phyloP scores from a whole-genome alignment of 2,329 filamentous ascomycete species.

The Neofusicoccum sp. region DNA sequence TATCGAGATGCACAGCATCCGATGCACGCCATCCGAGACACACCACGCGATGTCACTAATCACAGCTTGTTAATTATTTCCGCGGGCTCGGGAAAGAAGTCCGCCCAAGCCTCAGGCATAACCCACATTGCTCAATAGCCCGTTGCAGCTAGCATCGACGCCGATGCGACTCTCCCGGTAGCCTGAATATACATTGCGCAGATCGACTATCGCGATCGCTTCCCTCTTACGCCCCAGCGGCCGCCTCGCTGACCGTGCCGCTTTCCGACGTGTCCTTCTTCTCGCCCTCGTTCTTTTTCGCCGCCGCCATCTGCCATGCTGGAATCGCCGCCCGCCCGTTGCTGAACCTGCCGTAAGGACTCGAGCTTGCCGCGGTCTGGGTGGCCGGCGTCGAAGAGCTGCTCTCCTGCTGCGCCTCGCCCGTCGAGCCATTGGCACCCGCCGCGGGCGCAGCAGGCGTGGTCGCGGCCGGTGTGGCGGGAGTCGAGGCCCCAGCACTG shows the following conservation, averaged over 20 bases:
- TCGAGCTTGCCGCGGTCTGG: constrained; percentile 19
- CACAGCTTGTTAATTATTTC: constrained; percentile 1
- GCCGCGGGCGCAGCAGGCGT: constrained; percentile 16
- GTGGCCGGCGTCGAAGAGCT: neutral
- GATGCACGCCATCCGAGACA: neutral
- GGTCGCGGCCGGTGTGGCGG: constrained; percentile 22
- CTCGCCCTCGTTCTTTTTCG: constrained; percentile 45
- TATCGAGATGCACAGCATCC: neutral
- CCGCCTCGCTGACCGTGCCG: constrained; percentile 35
- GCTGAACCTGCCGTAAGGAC: constrained; percentile 32
- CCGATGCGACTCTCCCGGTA: neutral
- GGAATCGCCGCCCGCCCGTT: constrained; percentile 48
- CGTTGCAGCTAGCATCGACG: neutral
- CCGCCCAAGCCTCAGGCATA: neutral
- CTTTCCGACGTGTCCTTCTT: constrained; percentile 44
- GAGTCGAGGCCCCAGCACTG: constrained; percentile 10
- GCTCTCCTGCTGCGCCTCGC: constrained; percentile 22
- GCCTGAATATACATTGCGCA: neutral
- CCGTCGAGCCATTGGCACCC: constrained; percentile 18
- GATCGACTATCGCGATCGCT: neutral
- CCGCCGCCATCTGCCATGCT: constrained; percentile 54
- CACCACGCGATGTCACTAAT: neutral
- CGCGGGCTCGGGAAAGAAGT: neutral
- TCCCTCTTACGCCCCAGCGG: constrained; percentile 23
- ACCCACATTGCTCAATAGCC: neutral